Conservation (phyloP, 169 alveolate species). For the Plasmodium gonderi region DNA sequence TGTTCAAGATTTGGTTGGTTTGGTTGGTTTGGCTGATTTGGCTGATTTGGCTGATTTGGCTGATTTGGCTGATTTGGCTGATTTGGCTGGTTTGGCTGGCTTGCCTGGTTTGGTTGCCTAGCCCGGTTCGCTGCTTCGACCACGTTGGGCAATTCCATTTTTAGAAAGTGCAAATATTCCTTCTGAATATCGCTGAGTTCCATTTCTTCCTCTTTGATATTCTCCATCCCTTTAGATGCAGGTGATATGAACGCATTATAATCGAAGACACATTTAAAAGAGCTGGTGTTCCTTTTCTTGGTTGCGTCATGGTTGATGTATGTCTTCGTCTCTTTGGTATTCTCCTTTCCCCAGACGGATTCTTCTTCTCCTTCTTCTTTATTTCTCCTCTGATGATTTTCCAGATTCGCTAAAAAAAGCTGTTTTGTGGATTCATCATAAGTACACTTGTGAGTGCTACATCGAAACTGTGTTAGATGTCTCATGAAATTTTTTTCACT, state of each 20-base stretch:
- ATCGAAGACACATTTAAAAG: too few relatives aligned
- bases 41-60: not conserved
- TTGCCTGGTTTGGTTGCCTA: not conserved
- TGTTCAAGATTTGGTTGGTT: not conserved
- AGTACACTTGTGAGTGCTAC: not conserved
- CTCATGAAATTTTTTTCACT: slow-evolving; percentile 20
- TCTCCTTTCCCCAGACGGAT: too few relatives aligned
- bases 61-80: not conserved
- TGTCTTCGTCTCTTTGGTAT: too few relatives aligned
- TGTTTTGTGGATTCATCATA: not conserved
- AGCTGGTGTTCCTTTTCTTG: slow-evolving; percentile 3
- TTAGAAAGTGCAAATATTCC: slow-evolving; percentile 19
- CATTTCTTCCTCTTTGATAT: not conserved
- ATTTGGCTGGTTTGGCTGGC: not conserved
- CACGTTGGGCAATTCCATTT: not conserved
- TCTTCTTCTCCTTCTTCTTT: not conserved
- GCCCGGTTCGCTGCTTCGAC: not conserved
- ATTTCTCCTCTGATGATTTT: not conserved
- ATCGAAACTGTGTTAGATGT: not conserved
- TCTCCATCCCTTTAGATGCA: not conserved
- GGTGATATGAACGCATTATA: too few relatives aligned
- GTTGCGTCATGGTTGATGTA: too few relatives aligned
- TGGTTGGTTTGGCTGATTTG: not conserved
- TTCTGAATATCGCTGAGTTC: slow-evolving; percentile 15
- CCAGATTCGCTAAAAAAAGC: not conserved